These are phyloP conservation scores for Dothiorella sarmentorum DNA, from an alignment of 2,329 filamentous ascomycete genomes.

Conservation along the genomic window DNA sequence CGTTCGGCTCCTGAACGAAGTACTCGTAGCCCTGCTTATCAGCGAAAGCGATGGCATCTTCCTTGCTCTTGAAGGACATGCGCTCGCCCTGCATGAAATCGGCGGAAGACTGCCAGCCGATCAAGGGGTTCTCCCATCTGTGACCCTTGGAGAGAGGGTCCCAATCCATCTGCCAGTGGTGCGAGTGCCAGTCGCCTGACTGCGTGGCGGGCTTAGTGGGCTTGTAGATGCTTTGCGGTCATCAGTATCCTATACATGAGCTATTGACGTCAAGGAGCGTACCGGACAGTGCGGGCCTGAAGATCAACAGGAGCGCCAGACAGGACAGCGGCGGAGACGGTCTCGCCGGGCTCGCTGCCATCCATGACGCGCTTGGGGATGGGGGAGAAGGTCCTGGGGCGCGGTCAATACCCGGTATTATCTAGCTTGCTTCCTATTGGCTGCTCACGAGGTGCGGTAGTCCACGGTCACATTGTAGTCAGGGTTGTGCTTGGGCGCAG, in stretches of 20 bases:
- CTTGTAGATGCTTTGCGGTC: conserved; percentile 72
- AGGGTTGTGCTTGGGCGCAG: conserved; percentile 63
- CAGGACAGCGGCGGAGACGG: conserved; percentile 76
- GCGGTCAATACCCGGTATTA: conserved; percentile 24
- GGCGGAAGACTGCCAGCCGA: conserved; percentile 96
- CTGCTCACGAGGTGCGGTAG: conserved; percentile 81
- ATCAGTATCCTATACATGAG: conserved; percentile 20
- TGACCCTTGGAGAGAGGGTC: conserved; percentile 88
- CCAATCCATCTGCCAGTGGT: conserved; percentile 98
- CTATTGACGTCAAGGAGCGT: conserved; percentile 33
- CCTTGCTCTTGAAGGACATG: conserved; percentile 85
- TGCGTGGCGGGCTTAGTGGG: conserved; percentile 94
- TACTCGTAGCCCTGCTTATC: conserved; percentile 99
- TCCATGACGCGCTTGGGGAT: conserved; percentile 87
- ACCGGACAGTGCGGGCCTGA: conserved; percentile 92
- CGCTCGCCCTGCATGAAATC: conserved; percentile 94
- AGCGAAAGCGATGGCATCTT: conserved; percentile 90
- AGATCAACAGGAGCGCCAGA: conserved; percentile 93
- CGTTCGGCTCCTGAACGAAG: conserved; percentile 95
- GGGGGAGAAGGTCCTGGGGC: conserved; percentile 75
- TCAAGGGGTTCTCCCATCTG: conserved; percentile 96
- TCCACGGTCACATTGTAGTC: conserved; percentile 80
- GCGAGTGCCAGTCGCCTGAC: conserved; percentile 79
- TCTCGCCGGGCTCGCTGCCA: conserved; percentile 75
- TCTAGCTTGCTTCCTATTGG: conserved; percentile 8